phyloP scores from a whole-genome alignment of 2,329 filamentous ascomycete genomes.

The Calonectria montana region DNA sequence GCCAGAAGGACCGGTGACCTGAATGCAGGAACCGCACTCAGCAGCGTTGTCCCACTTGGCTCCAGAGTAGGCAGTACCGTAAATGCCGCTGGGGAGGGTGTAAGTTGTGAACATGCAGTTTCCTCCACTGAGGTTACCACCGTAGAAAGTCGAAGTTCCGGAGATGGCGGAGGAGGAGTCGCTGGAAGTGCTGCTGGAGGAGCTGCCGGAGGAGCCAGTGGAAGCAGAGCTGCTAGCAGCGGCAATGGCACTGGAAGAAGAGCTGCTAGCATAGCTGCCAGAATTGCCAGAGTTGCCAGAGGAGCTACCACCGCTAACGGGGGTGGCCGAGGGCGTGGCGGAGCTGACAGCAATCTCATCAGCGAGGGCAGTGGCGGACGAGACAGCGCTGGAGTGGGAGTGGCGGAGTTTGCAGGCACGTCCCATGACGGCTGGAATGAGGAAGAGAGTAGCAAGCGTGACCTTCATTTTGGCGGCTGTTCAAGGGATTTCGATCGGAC shows the following conservation, averaged over 20 bases:
- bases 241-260: background rate
- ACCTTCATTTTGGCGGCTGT: conserved; percentile 40
- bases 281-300: background rate
- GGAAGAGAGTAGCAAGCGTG: conserved; percentile 36
- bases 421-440: conserved; percentile 42
- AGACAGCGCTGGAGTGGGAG: conserved; percentile 20
- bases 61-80: conserved; percentile 71
- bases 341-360: background rate
- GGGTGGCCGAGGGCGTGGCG: background rate
- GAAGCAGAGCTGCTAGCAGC: conserved; percentile 28
- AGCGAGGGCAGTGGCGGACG: conserved; percentile 17
- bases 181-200: conserved; percentile 7
- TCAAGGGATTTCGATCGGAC: background rate
- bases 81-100: conserved; percentile 68
- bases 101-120: conserved; percentile 73
- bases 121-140: conserved; percentile 68
- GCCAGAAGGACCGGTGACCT: conserved; percentile 67
- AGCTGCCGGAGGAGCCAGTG: conserved; percentile 14
- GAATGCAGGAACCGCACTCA: conserved; percentile 71
- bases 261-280: conserved; percentile 17
- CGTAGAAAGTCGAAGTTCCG: conserved; percentile 59
- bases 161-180: conserved; percentile 26
- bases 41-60: conserved; percentile 66
- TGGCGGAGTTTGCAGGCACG: conserved; percentile 36
- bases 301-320: conserved; percentile 7